Conservation (phyloP, 129 eudicot genomes). For the Flaveria sonorensis region DNA sequence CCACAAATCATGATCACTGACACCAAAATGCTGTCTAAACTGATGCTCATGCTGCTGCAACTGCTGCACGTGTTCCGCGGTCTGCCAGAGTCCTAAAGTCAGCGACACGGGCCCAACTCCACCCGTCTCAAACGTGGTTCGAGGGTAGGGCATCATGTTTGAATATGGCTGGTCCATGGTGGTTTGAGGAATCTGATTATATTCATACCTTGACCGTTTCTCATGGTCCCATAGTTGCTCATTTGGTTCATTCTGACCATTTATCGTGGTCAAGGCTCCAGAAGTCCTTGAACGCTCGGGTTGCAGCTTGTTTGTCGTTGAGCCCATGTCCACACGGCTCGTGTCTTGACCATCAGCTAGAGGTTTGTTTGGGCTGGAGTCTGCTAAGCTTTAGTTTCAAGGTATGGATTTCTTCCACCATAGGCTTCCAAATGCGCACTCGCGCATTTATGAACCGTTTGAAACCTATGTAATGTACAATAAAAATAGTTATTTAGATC, state of each 20-base stretch:
- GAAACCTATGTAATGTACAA: slow-evolving; percentile 53
- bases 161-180: slow-evolving; percentile 55
- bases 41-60: slow-evolving; percentile 55
- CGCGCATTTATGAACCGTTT: slow-evolving; percentile 87
- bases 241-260: slow-evolving; percentile 24
- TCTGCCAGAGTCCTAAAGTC: slow-evolving; percentile 79
- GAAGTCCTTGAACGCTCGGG: slow-evolving; percentile 39
- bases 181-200: slow-evolving; percentile 38
- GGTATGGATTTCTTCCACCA: slow-evolving; percentile 89
- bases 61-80: slow-evolving; percentile 59
- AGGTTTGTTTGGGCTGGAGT: slow-evolving; percentile 40
- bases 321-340: slow-evolving; percentile 23
- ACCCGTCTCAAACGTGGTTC: slow-evolving; percentile 52
- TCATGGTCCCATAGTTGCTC: slow-evolving; percentile 56
- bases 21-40: slow-evolving; percentile 66
- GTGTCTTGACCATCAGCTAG: slow-evolving; percentile 34
- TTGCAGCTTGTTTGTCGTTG: slow-evolving; percentile 40
- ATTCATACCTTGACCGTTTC: slow-evolving; percentile 57
- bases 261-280: slow-evolving; percentile 18
- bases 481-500: background rate
- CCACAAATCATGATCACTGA: slow-evolving; percentile 78
- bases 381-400: slow-evolving; percentile 66
- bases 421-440: slow-evolving; percentile 87
- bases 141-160: slow-evolving; percentile 50
- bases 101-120: slow-evolving; percentile 72